A percentile compares a stretch with the other conserved stretches of the same genome.
phyloP scores from a whole-genome alignment of 2,329 filamentous ascomycete genomes.

The Botrytis fragariae region DNA sequence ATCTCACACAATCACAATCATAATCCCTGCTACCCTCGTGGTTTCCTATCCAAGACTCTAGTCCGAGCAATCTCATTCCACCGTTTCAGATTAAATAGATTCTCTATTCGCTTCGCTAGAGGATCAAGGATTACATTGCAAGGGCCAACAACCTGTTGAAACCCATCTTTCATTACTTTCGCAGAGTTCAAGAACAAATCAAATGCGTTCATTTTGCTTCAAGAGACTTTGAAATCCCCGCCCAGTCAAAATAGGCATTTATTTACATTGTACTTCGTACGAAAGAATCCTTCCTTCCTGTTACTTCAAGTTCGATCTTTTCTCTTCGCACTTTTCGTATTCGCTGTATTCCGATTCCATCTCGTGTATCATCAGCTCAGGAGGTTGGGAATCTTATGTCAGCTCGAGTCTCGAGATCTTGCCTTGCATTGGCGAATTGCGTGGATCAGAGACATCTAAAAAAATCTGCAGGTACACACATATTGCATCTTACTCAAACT shows the following conservation, averaged over 20 bases:
- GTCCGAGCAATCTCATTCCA: slow-evolving; percentile 8
- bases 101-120: neutral
- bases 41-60: slow-evolving; percentile 4
- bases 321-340: neutral
- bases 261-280: neutral
- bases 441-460: neutral
- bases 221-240: neutral
- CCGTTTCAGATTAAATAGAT: slow-evolving; percentile 10
- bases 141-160: neutral
- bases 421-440: slow-evolving; percentile 3
- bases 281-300: neutral
- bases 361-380: slow-evolving; percentile 3
- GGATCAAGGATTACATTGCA: neutral
- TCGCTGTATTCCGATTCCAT: neutral
- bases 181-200: neutral
- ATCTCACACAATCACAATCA: slow-evolving; percentile 7
- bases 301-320: neutral
- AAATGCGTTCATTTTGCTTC: neutral
- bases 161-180: neutral
- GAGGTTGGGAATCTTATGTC: slow-evolving; percentile 1
- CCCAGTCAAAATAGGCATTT: neutral
- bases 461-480: neutral
- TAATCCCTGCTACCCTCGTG: slow-evolving; percentile 4
- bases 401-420: neutral
- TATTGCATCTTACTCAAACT: slow-evolving; percentile 6